Evolutionary conservation across 2,329 filamentous ascomycete species (phyloP), one percentile per base, ranked within the genome.

Genomic region (Talaromyces sp.): DNA sequence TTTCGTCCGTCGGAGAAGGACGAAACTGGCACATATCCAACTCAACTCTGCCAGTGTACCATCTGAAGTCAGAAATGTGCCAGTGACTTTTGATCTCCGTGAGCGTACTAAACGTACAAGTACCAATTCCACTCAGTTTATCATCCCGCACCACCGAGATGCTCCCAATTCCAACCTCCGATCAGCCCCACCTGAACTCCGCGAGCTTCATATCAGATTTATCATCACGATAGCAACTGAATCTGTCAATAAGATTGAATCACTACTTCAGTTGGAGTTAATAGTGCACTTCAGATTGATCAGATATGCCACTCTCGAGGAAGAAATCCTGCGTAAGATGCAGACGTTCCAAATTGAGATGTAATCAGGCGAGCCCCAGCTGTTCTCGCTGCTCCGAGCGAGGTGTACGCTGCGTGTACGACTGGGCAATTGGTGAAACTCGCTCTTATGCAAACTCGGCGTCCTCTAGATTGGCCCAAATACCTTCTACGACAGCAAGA

Each of bases 351-450:
- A 63, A 63, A 18, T 55, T 60, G 21, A 60, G 50, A 63, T 63
- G 62, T 40, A 63, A 63, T 21, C 48, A 60, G 35, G 48, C 25
- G 21, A 50, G 14, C 5, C 62, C 62, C 12, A 60, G 37, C 52
- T 63, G 62, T 35, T 63, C 57, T 55, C 62, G 62, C 50, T 63
- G 62, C 35, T 57, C 42, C 7, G 62, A 63, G 35, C 57, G 62
- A 60, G 62, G 62, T 18, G 23, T 39, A 31, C 39, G 48, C 31
- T 63, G 62, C 42, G 35, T 57, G 23, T 63, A 63, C 44, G 62
- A 60, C 33, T 60, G 57, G 57, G 60, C 21, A 23, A 18, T 6
- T 6, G 8, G 12, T 18, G 9, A 57, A 44, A 21, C 28, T 39
- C n/a, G 2, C 23, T 39, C 55, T 8, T 58, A 59, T 44, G 18